Base-by-base conservation (phyloP, 1,284 basidiomycete species). In the Trichosporon ovoides region DNA sequence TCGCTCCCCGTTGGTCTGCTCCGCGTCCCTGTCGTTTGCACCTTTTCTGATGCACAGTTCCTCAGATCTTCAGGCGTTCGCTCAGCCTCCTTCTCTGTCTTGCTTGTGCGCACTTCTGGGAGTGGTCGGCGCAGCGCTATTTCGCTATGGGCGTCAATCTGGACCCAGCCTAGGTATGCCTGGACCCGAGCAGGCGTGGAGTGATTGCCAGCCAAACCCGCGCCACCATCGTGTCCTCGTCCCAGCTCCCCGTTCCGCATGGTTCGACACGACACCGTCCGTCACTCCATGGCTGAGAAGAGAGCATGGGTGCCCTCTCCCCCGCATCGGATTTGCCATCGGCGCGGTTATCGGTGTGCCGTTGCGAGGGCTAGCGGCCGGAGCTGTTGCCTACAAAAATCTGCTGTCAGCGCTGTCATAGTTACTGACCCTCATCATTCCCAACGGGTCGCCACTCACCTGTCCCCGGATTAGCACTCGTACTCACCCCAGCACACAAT, bases 141-240 rank as follows among this genome's bases (percentile, higher is more conserved):
- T 22, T 22, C 24, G 43, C 43, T 14, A 31, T 11, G 28, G 28
- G 28, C 24, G 9, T 28, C 24, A 24, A 48, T 48, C 43, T 31
- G 28, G 43, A 48, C 43, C 43, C 22, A 48, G 43, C 43, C 43
- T 22, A 16, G 43, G 28, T 48, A 48, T 48, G 43, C 43, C 43
- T 24, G 28, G 43, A 48, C 43, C 28, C 43, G 24, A n/a, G 13
- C 12, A 28, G 43, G 43, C 43, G 43, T 7, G 43, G 43, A 11
- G 16, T 4, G 37, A n/a, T 48, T 48, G 43, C n/a, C 43, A 48
- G 16, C 43, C 43, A 24, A 48, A 48, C 4, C 14, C 43, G 24
- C 43, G 43, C 43, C 43, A 48, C 43, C 43, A 48, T 43, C 38
- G 43, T 48, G n/a, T 24, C 28, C 28, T 5, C 28, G 28, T 31